phyloP scores from a whole-genome alignment of 2,329 filamentous ascomycete genomes.

The Paecilomyces formosus region DNA sequence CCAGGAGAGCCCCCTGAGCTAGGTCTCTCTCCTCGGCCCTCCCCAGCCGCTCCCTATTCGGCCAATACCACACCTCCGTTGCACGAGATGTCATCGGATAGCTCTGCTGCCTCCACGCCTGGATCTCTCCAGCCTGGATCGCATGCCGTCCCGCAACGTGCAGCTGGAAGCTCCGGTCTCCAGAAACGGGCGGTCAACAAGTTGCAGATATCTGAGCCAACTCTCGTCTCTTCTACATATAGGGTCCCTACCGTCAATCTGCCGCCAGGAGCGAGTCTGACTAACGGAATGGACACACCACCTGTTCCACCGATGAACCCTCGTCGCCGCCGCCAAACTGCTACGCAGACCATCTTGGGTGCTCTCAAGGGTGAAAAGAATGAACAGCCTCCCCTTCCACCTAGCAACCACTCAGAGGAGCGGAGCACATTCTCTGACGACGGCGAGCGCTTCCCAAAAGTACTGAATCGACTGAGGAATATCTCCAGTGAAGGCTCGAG shows the following conservation, averaged over 20 bases:
- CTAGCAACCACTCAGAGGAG: conserved; percentile 17
- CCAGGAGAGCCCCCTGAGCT: conserved; percentile 25
- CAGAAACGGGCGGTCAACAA: conserved; percentile 56
- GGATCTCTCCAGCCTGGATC: conserved; percentile 14
- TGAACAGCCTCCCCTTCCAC: conserved; percentile 18
- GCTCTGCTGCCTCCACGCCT: conserved; percentile 28
- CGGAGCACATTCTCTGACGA: conserved; percentile 40
- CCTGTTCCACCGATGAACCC: conserved; percentile 56
- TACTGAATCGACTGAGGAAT: conserved; percentile 39
- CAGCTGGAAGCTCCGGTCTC: conserved; percentile 19
- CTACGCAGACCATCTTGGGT: conserved; percentile 33
- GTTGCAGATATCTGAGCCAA: conserved; percentile 55
- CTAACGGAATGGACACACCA: conserved; percentile 46
- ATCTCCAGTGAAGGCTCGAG: conserved; percentile 44
- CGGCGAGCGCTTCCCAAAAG: conserved; percentile 25
- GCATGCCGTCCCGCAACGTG: conserved; percentile 19
- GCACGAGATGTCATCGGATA: conserved; percentile 35
- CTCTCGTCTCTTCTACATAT: conserved; percentile 45
- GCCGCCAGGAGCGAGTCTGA: conserved; percentile 47
- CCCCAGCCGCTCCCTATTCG: conserved; percentile 42
- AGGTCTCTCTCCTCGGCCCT: conserved; percentile 34
- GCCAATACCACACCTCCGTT: conserved; percentile 49
- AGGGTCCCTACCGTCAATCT: conserved; percentile 53
- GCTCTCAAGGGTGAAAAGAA: conserved; percentile 30
- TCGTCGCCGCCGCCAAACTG: conserved; percentile 44